Conservation (phyloP, 306 rosid genomes). For the Fragaria nilgerrensis region DNA sequence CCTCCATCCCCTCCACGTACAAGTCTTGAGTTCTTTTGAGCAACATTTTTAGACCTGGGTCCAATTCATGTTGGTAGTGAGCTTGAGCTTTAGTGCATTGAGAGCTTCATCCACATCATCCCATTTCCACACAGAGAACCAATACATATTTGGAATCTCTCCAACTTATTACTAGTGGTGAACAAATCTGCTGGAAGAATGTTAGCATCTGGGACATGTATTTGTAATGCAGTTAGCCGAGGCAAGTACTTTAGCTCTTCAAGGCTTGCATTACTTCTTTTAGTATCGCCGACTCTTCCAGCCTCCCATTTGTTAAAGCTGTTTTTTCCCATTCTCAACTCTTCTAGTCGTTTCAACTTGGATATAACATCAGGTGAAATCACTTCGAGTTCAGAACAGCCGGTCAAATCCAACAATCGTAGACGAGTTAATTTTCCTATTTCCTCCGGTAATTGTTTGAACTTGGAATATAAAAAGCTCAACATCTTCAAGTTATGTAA, state of each 20-base stretch:
- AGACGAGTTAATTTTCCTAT: not conserved
- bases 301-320: conserved; percentile 24
- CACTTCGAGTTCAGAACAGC: conserved; percentile 17
- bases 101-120: conserved; percentile 26
- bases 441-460: conserved; percentile 20
- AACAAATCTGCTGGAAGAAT: conserved; percentile 25
- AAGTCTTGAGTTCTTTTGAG: conserved; percentile 37
- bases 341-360: conserved; percentile 30
- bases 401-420: not conserved
- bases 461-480: conserved; percentile 33
- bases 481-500: conserved; percentile 36
- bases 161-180: conserved; percentile 12
- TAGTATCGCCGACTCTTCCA: not conserved
- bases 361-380: conserved; percentile 32
- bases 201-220: conserved; percentile 23
- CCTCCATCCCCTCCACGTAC: too few species aligned
- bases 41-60: conserved; percentile 24
- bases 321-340: conserved; percentile 39
- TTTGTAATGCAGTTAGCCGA: conserved; percentile 23
- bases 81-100: not conserved
- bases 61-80: conserved; percentile 20
- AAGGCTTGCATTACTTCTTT: conserved; percentile 16
- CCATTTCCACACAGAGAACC: conserved; percentile 28
- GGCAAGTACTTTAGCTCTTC: conserved; percentile 32
- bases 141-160: conserved; percentile 35